phyloP scores from a whole-genome alignment of 108 stramenopile species.

The Bacterosira constricta region DNA sequence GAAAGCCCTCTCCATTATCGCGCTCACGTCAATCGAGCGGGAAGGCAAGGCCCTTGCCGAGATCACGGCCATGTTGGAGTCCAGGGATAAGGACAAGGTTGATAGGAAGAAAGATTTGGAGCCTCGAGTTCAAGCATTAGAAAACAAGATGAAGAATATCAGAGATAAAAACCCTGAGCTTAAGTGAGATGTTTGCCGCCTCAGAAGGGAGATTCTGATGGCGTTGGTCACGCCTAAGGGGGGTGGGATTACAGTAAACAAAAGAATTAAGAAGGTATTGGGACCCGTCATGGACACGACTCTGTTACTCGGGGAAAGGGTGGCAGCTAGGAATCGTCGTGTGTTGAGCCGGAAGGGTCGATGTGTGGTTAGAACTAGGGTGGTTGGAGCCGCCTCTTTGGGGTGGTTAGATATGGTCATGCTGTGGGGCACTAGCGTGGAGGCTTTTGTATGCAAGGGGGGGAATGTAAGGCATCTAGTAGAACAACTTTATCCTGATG shows the following conservation, averaged over 20 bases:
- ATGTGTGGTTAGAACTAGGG: neutral
- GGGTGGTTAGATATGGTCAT: no score
- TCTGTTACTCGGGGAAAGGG: conserved; percentile 17
- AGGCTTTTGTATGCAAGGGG: conserved; percentile 6
- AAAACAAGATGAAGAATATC: no score
- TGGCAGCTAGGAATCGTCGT: no score
- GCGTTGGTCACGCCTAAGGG: neutral
- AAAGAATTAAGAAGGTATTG: neutral
- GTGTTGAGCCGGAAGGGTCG: neutral
- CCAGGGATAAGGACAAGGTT: no score
- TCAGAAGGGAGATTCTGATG: neutral
- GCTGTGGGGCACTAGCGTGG: conserved; percentile 4
- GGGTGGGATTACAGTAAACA: no score
- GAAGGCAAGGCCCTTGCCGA: conserved; percentile 3
- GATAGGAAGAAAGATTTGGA: neutral
- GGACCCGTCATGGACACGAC: no score
- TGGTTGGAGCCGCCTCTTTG: neutral
- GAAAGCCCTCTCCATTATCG: conserved; percentile 1
- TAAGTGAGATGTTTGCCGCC: neutral
- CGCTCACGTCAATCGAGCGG: no score
- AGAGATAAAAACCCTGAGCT: no score
- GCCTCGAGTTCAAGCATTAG: neutral
- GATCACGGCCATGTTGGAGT: no score
- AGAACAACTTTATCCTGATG: no score
- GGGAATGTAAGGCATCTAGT: conserved; percentile 3